Conservation (phyloP, 2,329 filamentous ascomycete species). For the Sphaerulina musiva region DNA sequence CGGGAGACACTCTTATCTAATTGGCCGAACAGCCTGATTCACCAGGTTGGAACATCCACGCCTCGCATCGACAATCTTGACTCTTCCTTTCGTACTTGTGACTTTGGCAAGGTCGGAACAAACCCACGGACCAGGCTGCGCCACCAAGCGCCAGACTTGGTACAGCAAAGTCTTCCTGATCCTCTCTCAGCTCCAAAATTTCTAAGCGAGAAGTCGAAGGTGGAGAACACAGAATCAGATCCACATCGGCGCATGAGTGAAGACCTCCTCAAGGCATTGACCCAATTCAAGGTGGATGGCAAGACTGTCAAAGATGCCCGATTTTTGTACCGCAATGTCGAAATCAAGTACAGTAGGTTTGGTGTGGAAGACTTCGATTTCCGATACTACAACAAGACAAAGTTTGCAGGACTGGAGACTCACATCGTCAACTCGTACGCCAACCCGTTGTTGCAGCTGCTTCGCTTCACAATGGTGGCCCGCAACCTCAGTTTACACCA, state of each 20-base stretch:
- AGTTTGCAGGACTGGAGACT: constrained; percentile 85
- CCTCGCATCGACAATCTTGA: constrained; percentile 66
- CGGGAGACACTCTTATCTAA: constrained; percentile 78
- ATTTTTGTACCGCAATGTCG: constrained; percentile 83
- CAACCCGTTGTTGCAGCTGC: constrained; percentile 82
- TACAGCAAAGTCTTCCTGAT: constrained; percentile 50
- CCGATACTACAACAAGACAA: constrained; percentile 90
- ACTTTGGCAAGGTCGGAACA: constrained; percentile 52
- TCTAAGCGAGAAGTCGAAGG: constrained; percentile 77
- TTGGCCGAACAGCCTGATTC: constrained; percentile 78
- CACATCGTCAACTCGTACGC: constrained; percentile 97
- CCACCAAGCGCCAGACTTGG: constrained; percentile 61
- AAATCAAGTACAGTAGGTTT: constrained; percentile 98
- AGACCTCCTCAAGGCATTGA: constrained; percentile 59
- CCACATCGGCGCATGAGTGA: constrained; percentile 41
- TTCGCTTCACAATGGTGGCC: constrained; percentile 82
- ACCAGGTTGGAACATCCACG: constrained; percentile 78
- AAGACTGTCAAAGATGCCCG: constrained; percentile 75
- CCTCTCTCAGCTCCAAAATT: constrained; percentile 78
- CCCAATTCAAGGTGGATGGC: constrained; percentile 61
- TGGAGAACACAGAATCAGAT: constrained; percentile 45
- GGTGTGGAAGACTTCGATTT: constrained; percentile 99
- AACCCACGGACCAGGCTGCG: constrained; percentile 60
- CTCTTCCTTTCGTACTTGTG: constrained; percentile 60
- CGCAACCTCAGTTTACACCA: constrained; percentile 86